Base-by-base conservation (phyloP, 768 basidiomycete genomes). In the Suillus clintonianus region DNA sequence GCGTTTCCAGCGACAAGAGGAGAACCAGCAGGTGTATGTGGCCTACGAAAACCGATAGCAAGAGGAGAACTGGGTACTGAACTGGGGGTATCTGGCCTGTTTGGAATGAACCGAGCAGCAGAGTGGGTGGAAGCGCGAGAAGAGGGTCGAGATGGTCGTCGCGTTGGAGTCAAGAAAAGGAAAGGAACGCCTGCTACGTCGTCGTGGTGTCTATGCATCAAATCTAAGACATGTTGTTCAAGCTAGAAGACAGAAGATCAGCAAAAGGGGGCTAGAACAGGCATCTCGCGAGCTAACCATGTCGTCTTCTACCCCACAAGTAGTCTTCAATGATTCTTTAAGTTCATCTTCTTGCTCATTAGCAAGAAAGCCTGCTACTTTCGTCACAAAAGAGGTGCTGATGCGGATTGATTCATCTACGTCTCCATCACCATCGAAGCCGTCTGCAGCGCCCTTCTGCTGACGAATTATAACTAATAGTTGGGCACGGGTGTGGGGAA, bases 121-220 rank as follows among this genome's bases (percentile, higher is more conserved):
- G 92, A 87, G 72, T 89, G 85, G 66, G 86, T 82, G 42, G 92
- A 89, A 56, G 92, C 88, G 64, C 92, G 84, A 54, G 92, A 94
- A 42, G 90, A 92, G 17, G 91, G 91, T 11, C 91, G 86, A 13
- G 91, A 92, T 36, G 91, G 92, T 22, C 91, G 86, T 64, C 89
- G 83, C 37, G 88, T 91, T 24, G 91, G 90, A 5, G 91, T 94
- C 56, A 94, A 80, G 77, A 90, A 92, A 62, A 93, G 79, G 73
- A 94, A 94, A 0, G 92, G 91, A 7, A 92, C 89, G 22, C 90
- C 90, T 14, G 89, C 87, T 45, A 90, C 79, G 79, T 93, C 89
- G 83, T 97, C 95, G 65, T 87, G 84, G 75, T 95, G 92, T 77
- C 92, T 91, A 79, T 98, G 96, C 96, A 98, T 97, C 65, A 97